Conservation (phyloP, 805 yeast genomes). For the Wickerhamiella bombiphila region DNA sequence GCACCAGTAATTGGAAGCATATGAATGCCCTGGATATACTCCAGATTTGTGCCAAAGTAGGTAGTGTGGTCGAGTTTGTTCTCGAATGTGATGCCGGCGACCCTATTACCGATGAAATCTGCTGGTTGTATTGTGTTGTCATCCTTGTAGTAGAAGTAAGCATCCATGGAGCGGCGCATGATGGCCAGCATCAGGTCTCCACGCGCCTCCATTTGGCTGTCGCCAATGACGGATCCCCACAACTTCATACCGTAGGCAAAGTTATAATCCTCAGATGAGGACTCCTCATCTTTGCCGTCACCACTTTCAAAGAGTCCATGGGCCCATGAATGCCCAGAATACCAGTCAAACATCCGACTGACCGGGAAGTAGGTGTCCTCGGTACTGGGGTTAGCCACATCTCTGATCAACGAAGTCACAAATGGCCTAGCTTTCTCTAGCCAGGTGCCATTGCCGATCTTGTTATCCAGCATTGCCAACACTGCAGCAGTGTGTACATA, state of each 20-base stretch:
- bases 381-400: slow-evolving; percentile 49
- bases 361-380: slow-evolving; percentile 46
- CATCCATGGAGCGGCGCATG: slow-evolving; percentile 38
- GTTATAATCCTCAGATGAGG: slow-evolving; percentile 57
- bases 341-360: slow-evolving; percentile 56
- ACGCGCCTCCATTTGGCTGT: slow-evolving; percentile 36
- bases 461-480: slow-evolving; percentile 45
- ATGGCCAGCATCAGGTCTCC: slow-evolving; percentile 47
- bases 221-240: slow-evolving; percentile 50
- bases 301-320: slow-evolving; percentile 47
- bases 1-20: slow-evolving; percentile 61
- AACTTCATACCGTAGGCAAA: slow-evolving; percentile 53
- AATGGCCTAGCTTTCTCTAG: slow-evolving; percentile 34
- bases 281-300: slow-evolving; percentile 61
- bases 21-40: slow-evolving; percentile 65
- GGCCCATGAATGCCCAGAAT: slow-evolving; percentile 62
- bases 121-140: slow-evolving; percentile 39
- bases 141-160: slow-evolving; percentile 37
- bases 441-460: slow-evolving; percentile 42
- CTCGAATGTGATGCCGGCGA: slow-evolving; percentile 55
- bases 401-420: slow-evolving; percentile 50
- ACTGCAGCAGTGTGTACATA: slow-evolving; percentile 71
- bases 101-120: slow-evolving; percentile 40
- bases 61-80: slow-evolving; percentile 62
- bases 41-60: slow-evolving; percentile 45